phyloP scores from a whole-genome alignment of 83 land plant genomes.

The Isoetes engelmannii region DNA sequence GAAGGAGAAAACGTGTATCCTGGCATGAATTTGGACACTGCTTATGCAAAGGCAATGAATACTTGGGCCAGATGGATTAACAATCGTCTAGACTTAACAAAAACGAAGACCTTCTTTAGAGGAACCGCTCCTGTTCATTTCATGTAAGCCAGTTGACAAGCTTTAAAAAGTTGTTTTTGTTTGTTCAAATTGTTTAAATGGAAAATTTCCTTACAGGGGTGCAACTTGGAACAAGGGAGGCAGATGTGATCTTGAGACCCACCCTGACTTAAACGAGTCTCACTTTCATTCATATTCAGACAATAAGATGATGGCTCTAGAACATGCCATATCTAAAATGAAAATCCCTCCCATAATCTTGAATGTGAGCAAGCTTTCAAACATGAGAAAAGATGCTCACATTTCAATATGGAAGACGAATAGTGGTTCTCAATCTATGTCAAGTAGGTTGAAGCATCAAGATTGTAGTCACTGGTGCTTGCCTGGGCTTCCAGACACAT shows the following conservation, averaged over 20 bases:
- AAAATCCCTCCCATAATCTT: constrained; percentile 25
- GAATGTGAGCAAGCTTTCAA: constrained; percentile 76
- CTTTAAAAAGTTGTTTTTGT: background rate
- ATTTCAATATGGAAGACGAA: constrained; percentile 49
- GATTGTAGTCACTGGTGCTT: constrained; percentile 87
- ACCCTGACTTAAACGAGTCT: constrained; percentile 37
- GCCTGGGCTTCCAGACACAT: constrained; percentile 31
- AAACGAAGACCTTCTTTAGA: constrained; percentile 59
- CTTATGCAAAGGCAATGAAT: constrained; percentile 62
- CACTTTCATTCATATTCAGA: background rate
- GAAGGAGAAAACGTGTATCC: constrained; percentile 36
- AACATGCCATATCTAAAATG: constrained; percentile 10
- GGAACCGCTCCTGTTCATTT: constrained; percentile 89
- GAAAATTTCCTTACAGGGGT: constrained; percentile 46
- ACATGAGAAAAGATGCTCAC: constrained; percentile 78
- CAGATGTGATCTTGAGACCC: constrained; percentile 55
- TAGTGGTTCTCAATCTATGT: constrained; percentile 24
- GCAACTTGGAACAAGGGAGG: constrained; percentile 95
- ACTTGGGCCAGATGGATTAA: constrained; percentile 90
- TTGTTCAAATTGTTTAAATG: background rate
- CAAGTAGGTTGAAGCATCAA: constrained; percentile 39
- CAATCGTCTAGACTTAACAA: constrained; percentile 43
- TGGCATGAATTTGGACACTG: constrained; percentile 53
- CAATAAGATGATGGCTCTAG: background rate
- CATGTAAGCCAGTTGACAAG: constrained; percentile 49